These are phyloP conservation scores for Daedaleopsis nitida DNA, from an alignment of 768 basidiomycete species.

Conservation along the genomic window DNA sequence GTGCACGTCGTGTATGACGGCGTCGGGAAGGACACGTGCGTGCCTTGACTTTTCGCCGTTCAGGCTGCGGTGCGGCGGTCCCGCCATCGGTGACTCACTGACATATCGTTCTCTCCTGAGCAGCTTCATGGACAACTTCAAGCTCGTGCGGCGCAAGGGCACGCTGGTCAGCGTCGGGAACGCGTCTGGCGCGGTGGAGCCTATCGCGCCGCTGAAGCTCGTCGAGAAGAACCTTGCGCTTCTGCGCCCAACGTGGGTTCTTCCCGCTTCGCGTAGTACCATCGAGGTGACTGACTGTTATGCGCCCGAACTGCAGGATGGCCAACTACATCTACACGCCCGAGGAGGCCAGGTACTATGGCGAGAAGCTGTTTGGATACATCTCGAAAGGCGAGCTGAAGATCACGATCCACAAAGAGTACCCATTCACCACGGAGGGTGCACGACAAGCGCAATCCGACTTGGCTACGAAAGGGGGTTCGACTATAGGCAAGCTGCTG, in stretches of 20 bases:
- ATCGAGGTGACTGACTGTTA: no score
- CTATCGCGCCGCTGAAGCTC: slow-evolving; percentile 73
- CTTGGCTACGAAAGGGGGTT: slow-evolving; percentile 56
- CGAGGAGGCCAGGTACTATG: slow-evolving; percentile 69
- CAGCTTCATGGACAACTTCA: slow-evolving; percentile 82
- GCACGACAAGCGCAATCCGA: slow-evolving; percentile 75
- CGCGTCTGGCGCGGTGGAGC: slow-evolving; percentile 79
- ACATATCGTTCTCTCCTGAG: not conserved
- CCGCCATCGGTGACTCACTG: not conserved
- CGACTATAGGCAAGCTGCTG: slow-evolving; percentile 84
- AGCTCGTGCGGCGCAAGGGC: slow-evolving; percentile 77
- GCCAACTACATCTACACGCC: slow-evolving; percentile 69
- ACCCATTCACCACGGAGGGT: slow-evolving; percentile 80
- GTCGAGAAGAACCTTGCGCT: slow-evolving; percentile 80
- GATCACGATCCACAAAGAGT: slow-evolving; percentile 70
- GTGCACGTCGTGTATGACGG: slow-evolving; percentile 92
- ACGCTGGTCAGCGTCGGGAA: slow-evolving; percentile 89
- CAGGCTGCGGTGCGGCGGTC: not conserved
- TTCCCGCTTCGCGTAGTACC: not conserved
- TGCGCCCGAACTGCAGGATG: slow-evolving; percentile 43
- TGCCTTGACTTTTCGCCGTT: no score
- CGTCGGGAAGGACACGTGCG: slow-evolving; percentile 94
- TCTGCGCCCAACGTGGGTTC: slow-evolving; percentile 60
- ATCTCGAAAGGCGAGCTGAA: slow-evolving; percentile 60
- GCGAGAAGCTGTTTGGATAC: slow-evolving; percentile 60